phyloP scores from a whole-genome alignment of 768 basidiomycete species.

The Daedalea quercina region DNA sequence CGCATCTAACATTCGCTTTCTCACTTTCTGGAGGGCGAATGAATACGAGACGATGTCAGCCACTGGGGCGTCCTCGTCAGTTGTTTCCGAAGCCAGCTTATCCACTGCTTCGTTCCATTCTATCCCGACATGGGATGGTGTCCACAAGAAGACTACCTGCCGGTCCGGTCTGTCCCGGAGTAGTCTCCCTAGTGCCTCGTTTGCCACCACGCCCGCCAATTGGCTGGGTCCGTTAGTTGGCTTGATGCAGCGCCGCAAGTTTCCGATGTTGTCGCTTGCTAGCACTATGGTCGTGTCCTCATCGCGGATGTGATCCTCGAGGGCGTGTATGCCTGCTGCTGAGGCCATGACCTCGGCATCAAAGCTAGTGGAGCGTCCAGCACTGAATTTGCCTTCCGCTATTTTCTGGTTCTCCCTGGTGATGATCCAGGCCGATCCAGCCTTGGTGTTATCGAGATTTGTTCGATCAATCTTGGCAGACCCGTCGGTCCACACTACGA shows the following conservation, averaged over 20 bases:
- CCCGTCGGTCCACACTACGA: not conserved
- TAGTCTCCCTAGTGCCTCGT: not conserved
- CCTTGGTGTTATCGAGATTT: not conserved
- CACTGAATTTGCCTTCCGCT: not conserved
- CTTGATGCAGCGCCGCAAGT: not conserved
- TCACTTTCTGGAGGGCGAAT: not conserved
- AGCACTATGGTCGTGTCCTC: not conserved
- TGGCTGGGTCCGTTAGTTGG: not conserved
- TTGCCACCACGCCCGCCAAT: not conserved
- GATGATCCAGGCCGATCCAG: not conserved
- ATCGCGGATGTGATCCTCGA: too few relatives aligned
- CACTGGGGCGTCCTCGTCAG: too few relatives aligned
- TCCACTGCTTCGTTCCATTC: not conserved
- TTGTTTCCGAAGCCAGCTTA: not conserved
- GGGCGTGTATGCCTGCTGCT: not conserved
- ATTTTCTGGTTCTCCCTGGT: not conserved
- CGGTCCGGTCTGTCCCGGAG: not conserved
- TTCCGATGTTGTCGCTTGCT: not conserved
- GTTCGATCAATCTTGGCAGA: not conserved
- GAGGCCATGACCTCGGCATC: constrained; percentile 1
- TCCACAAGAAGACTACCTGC: not conserved
- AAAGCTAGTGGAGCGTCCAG: not conserved
- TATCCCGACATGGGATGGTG: not conserved
- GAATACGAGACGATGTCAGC: not conserved
- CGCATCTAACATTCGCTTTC: not conserved